Evolutionary conservation across 73 alveolate genomes (phyloP), one percentile per base, ranked within the genome.

Genomic region (Paramecium caudatum): DNA sequence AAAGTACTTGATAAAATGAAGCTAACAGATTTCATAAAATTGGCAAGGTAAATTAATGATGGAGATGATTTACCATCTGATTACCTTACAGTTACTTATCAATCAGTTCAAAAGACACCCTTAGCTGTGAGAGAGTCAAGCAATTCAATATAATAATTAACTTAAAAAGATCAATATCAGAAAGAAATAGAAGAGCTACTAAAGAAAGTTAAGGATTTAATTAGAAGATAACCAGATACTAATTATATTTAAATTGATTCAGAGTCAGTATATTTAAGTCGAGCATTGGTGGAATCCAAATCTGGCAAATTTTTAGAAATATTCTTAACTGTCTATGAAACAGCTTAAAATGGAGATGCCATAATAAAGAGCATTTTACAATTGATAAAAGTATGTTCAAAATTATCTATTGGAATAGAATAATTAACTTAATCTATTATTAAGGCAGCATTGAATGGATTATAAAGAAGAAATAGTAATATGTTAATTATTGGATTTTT

Each of bases 1-100:
- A 62, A 86, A 30, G 93, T 86, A 16, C 69, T 43, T 16, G 93
- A 86, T 0, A 86, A 86, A 63, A 86, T 86, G 93, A 86, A 86
- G 43, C 32, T 86, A 27, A 50, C 61, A n/a, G 93, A 86, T 12
- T 86, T 86, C 19, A 41, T 25, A 0, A 86, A 86, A 25, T 43
- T 86, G 16, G 93, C 93, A 12, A 63, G 55, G 32, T 27, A 61
- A 49, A 86, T 86, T 36, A 74, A 74, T 21, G 93, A 86, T 62
- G 93, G 93, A 23, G 87, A 61, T 21, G 50, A 39, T 39, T 86
- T 86, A 8, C 90, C 82, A 34, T 34, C 30, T 9, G 93, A 86
- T 4, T 63, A 63, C 36, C 85, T 86, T 21, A 41, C 68, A 1
- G 37, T 47, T 15, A 32, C 68, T 6, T 86, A 86, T 49, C 34